Conservation (phyloP, 345 rosid genomes). For the Acer negundo region DNA sequence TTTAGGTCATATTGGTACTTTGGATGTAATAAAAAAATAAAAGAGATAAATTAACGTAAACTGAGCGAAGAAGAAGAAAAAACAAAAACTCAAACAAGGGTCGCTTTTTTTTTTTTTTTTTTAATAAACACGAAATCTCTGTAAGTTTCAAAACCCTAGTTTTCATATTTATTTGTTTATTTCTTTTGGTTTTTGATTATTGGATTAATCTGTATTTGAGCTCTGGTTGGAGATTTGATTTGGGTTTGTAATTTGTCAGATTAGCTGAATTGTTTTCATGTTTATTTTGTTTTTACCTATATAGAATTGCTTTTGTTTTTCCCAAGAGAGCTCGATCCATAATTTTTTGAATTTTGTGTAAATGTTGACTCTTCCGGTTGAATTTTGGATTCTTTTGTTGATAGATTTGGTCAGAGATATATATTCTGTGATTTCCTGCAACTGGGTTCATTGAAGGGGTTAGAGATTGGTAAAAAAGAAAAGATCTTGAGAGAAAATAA, state of each 20-base stretch:
- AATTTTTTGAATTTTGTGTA: conserved; percentile 17
- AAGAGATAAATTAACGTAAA: too few species aligned
- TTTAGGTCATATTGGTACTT: too few species aligned
- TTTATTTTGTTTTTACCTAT: neutral
- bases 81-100: too few species aligned
- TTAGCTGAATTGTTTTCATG: neutral
- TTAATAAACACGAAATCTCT: neutral
- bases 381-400: neutral
- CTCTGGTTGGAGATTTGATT: neutral
- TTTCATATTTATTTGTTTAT: neutral
- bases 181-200: neutral
- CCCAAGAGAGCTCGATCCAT: conserved; percentile 28
- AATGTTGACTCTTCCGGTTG: conserved; percentile 11
- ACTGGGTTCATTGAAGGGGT: conserved; percentile 3
- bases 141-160: conserved; percentile 17
- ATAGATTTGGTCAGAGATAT: neutral
- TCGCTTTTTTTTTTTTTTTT: too few species aligned
- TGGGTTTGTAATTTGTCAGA: conserved; percentile 6
- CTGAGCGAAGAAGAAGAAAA: too few species aligned
- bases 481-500: neutral
- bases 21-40: too few species aligned
- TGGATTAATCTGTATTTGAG: neutral
- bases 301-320: neutral
- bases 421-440: neutral
- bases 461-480: neutral